Conservation (phyloP, 371 early-diverging fungal genomes). For the Amoeboradix gromovi region DNA sequence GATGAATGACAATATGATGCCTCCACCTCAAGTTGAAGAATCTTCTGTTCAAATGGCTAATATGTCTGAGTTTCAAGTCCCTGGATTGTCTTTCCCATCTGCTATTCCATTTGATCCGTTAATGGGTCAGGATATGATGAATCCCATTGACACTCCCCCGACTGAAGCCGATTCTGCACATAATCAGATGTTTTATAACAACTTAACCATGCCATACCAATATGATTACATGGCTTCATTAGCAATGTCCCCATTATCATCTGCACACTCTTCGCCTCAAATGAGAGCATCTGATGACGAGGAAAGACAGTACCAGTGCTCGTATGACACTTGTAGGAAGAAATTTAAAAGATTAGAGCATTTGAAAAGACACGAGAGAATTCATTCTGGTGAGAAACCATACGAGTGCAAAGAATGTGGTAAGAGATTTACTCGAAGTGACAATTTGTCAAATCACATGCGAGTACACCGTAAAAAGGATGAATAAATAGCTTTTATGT, state of each 20-base stretch:
- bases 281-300: neutral
- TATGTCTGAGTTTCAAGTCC: neutral
- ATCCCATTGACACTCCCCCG: neutral
- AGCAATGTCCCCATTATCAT: neutral
- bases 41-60: neutral
- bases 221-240: neutral
- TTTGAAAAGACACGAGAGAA: slow-evolving; percentile 15
- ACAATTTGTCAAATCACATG: neutral
- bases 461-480: neutral
- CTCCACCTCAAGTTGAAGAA: neutral
- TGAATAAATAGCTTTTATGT: no score
- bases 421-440: neutral
- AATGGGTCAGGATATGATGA: neutral
- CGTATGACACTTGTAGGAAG: slow-evolving; percentile 7
- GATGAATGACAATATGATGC: neutral
- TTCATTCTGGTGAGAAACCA: slow-evolving; percentile 5
- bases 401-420: neutral
- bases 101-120: neutral
- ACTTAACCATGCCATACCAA: neutral
- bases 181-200: neutral
- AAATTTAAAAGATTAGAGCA: slow-evolving; percentile 19
- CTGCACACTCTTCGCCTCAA: neutral
- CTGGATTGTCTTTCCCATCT: neutral
- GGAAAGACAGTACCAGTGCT: neutral
- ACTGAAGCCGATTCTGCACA: neutral